Base-by-base conservation (phyloP, 1,139 yeast species). In the Kurtzmaniella quercitrusa region DNA sequence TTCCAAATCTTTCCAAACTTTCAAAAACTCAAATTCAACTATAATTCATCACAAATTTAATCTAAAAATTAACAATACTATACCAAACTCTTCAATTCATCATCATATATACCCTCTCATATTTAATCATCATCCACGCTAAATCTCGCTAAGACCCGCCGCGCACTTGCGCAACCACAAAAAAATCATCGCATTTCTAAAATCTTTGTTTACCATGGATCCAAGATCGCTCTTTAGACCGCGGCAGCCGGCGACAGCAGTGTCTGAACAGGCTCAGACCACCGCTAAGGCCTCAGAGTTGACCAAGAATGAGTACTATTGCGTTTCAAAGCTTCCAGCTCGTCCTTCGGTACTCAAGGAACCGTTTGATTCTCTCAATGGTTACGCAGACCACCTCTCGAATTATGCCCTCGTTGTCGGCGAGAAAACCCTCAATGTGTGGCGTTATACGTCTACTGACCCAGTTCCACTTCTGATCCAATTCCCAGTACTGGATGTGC, bases 391-490 rank as follows among this genome's bases (percentile, higher is more conserved):
- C 56, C 67, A 74, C 32, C 52, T 51, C 8, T 75, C 88, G 2
- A 68, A 71, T 33, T 78, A 74, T 56, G 82, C 88, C 0, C 65
- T 84, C 26, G 71, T 78, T 7, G 66, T 80, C 3, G 72, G 80
- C 17, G 68, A 65, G 21, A 62, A 70, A 12, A 66, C 78, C 35
- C 71, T 84, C 28, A 75, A 78, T 53, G 84, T 84, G 4, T 89
- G 95, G 93, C 71, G 79, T 43, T 85, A 83, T 55, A 67, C 71
- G 42, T 76, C 88, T 0, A 71, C 78, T 8, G 86, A 83, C 47
- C 60, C 68, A 20, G 65, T 75, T 3, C 88, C 94, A 0, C 68
- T 78, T 30, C 78, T 84, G 2, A 65, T 73, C 28, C 74, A 76
- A 45, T 76, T 76, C 50, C 74, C 74, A 0, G 57, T 72, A 12